These are phyloP conservation scores for Phytopythium litorale DNA, from an alignment of 352 stramenopile species.

Conservation along the genomic window DNA sequence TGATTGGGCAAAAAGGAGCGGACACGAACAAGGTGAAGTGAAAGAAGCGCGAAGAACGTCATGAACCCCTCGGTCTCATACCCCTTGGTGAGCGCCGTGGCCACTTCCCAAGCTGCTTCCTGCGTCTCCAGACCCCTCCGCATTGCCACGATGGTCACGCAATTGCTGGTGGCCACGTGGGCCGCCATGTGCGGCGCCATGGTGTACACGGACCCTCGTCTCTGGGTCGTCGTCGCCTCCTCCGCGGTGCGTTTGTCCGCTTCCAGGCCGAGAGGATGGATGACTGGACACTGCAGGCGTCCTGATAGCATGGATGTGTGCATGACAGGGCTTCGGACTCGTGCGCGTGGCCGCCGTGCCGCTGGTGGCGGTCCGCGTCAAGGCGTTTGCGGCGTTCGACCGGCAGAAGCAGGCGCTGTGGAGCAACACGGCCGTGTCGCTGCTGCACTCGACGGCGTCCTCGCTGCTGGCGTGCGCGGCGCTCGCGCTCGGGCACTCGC, in stretches of 20 bases:
- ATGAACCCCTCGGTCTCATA: background rate
- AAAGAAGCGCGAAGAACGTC: slow-evolving; percentile 8
- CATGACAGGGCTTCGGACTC: slow-evolving; percentile 38
- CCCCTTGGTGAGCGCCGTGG: too few relatives aligned
- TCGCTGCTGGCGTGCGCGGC: slow-evolving; percentile 50
- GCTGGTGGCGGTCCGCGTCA: slow-evolving; percentile 30
- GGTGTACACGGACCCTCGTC: slow-evolving; percentile 53
- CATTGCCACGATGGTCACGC: slow-evolving; percentile 34
- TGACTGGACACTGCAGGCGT: background rate
- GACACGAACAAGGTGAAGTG: background rate
- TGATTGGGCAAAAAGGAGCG: slow-evolving; percentile 1
- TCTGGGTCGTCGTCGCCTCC: slow-evolving; percentile 64
- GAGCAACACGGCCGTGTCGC: slow-evolving; percentile 72
- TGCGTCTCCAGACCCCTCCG: background rate
- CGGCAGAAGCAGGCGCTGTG: slow-evolving; percentile 45
- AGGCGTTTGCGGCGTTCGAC: slow-evolving; percentile 46
- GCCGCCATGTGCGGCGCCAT: slow-evolving; percentile 57
- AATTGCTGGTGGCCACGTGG: slow-evolving; percentile 56
- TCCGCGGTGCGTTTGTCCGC: slow-evolving; percentile 33
- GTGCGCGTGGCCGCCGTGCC: slow-evolving; percentile 39
- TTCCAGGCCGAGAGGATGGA: background rate
- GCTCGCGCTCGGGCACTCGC: slow-evolving; percentile 47
- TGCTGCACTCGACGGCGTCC: slow-evolving; percentile 60
- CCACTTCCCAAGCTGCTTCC: background rate
- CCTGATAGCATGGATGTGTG: background rate